Percentiles rank a stretch among this genome's conserved stretches.
Conservation (phyloP, 1,284 basidiomycete genomes). For the Serendipita sp. region DNA sequence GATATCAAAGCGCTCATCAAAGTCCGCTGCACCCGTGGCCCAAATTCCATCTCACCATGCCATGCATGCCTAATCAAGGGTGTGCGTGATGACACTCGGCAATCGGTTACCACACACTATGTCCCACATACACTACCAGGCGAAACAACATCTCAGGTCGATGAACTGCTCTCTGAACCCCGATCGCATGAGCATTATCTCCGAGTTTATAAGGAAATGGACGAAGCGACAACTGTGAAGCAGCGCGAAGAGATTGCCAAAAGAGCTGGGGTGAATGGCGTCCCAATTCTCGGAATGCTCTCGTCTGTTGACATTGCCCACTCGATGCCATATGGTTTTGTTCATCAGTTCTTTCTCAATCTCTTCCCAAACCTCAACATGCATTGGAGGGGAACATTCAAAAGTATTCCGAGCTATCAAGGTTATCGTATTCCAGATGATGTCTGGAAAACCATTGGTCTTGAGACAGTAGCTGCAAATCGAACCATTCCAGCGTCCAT, state of each 20-base stretch:
- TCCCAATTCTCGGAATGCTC: constrained; percentile 16
- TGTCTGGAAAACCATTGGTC: constrained; percentile 29
- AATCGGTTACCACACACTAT: neutral
- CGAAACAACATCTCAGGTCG: constrained; percentile 10
- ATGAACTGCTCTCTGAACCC: neutral
- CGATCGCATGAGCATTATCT: neutral
- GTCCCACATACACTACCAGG: constrained; percentile 3
- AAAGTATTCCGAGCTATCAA: constrained; percentile 22
- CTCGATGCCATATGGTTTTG: constrained; percentile 34
- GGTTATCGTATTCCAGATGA: constrained; percentile 20
- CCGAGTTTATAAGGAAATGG: neutral
- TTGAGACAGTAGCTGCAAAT: constrained; percentile 20
- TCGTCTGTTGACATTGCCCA: constrained; percentile 25
- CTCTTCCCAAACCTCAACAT: constrained; percentile 26
- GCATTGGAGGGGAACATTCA: constrained; percentile 28
- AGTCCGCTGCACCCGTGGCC: constrained; percentile 20
- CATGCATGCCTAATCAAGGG: constrained; percentile 19
- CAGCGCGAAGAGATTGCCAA: constrained; percentile 9
- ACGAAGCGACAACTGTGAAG: constrained; percentile 7
- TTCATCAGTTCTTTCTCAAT: constrained; percentile 33
- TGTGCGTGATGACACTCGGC: neutral
- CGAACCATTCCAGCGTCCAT: constrained; percentile 27
- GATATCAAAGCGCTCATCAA: constrained; percentile 23
- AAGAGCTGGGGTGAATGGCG: constrained; percentile 17
- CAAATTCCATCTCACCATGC: constrained; percentile 21